Evolutionary conservation across 2,329 filamentous ascomycete species (phyloP), one percentile per base, ranked within the genome.

Genomic region (Pseudopithomyces maydicus): DNA sequence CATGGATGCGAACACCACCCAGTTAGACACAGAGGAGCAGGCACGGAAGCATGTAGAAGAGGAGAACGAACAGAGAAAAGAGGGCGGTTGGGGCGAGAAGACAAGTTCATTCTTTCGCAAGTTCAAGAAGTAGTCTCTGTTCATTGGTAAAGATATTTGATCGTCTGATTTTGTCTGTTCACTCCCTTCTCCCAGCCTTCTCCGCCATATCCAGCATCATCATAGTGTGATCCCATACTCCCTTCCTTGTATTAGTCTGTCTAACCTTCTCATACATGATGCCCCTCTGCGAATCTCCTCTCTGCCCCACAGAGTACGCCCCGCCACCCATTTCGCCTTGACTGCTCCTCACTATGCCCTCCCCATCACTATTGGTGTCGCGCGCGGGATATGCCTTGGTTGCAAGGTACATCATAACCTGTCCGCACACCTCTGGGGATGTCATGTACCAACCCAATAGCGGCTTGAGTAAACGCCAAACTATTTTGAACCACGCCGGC

Each of bases 1-100:
- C 35, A 85, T 85, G 82, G 77, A 84, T 43, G 77, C 82, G 12
- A 78, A 85, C 53, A 85, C 83, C 0, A 81, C 76, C 7, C 80
- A 84, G 64, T 64, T 85, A 4, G 80, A 84, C 33, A 45, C 54
- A 29, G 49, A 57, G 10, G 51, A 57, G 6, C 33, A 59, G 38
- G 52, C 50, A 36, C 46, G 52, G 19, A 56, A 54, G 39, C 46
- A 52, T 7, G 12, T 57, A 23, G 15, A 45, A 1, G 54, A 57
- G 2, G 54, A 57, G 42, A 38, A 54, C 1, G 20, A 44, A 0
- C 17, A 39, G 14, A 50, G 35, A 6, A 33, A 48, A n/a, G 41
- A 46, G 17, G 36, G 29, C 15, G 36, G 42, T 10, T 58, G 56
- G 56, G 32, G 52, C 11, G 51, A 48, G 19, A 58, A 58, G 35